A percentile compares a stretch with the other conserved stretches of the same genome.
These are phyloP conservation scores for Lactarius evosmus DNA, from an alignment of 768 basidiomycete genomes.

Conservation along the genomic window DNA sequence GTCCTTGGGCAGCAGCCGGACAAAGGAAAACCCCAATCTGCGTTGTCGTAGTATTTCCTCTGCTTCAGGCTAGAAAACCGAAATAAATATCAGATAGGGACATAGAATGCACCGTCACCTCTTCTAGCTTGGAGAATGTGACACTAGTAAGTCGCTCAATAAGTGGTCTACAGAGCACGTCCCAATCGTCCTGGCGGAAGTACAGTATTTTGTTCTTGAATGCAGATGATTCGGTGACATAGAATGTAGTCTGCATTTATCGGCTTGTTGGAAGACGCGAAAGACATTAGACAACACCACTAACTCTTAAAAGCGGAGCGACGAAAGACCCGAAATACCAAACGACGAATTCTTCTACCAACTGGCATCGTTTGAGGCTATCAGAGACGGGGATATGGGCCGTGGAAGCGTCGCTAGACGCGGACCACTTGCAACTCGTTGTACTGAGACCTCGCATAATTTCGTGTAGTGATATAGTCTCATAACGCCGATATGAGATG, in stretches of 20 bases:
- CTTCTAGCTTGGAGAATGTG: constrained; percentile 67
- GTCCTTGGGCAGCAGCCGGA: constrained; percentile 90
- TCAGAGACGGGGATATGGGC: constrained; percentile 61
- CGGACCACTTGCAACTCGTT: constrained; percentile 78
- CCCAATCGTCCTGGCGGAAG: constrained; percentile 95
- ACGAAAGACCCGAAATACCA: constrained; percentile 94
- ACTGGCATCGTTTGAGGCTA: constrained; percentile 67
- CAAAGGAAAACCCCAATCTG: constrained; percentile 76
- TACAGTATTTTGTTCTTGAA: constrained; percentile 82
- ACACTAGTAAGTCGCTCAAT: constrained; percentile 65
- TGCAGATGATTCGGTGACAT: constrained; percentile 87
- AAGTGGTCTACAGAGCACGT: constrained; percentile 74
- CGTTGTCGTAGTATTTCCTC: constrained; percentile 66
- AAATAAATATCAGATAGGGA: neutral
- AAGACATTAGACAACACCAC: constrained; percentile 23
- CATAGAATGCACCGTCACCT: constrained; percentile 44
- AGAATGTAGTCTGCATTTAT: constrained; percentile 74
- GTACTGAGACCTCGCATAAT: constrained; percentile 74
- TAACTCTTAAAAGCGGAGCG: constrained; percentile 71
- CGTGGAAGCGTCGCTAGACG: constrained; percentile 40
- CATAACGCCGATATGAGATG: constrained; percentile 73
- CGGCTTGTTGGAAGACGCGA: neutral
- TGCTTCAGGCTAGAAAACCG: constrained; percentile 52
- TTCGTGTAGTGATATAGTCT: constrained; percentile 71
- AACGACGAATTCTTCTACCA: constrained; percentile 85